Evolutionary conservation across 371 early-diverging fungal genomes (phyloP), one percentile per base, ranked within the genome.

Genomic region (Batkoa obscura): DNA sequence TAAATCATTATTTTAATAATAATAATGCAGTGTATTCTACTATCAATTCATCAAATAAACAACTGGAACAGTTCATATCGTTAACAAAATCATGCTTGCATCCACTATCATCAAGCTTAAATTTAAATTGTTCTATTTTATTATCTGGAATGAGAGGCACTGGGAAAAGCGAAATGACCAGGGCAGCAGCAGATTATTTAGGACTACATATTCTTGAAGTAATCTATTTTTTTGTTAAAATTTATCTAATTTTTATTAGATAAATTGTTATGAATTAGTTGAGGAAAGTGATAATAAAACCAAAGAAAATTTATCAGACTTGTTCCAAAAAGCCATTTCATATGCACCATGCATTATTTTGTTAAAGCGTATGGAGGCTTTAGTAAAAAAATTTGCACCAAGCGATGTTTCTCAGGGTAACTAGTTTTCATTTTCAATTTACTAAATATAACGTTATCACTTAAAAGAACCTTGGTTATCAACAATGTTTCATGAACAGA

Each of bases 71-170:
- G 50, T 58, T 83, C 3, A 60, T 68, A 36, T 73, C 78, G 42
- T 56, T 84, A 2, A 64, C 84, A 0, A 72, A 78, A 1, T 79
- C 88, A 0, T 80, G 81, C 30, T 65, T 88, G 12, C 85, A 89
- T 64, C 84, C 86, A 10, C 65, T 80, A 17, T 77, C 87, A 0
- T 62, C 73, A 12, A 68, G 77, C 33, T 76, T 83, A 35, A 75
- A 79, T 12, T 64, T 89, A 23, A 72, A 75, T 2, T 86, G 88
- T 57, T 79, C 83, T 1, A 74, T 83, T 0, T 60, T 92, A 41
- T 59, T 91, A 13, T 80, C 83, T 55, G 93, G 94, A 9, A 74
- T 83, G 10, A 69, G 82, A 2, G 94, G 94, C n/a, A 79, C 77
- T 5, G 94, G 93, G 9, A 94, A 92, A 60, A 69, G 76, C 30